Percentiles rank a stretch among this genome's conserved stretches.
Evolutionary conservation across 2,329 filamentous ascomycete genomes (phyloP).

Genomic region (Westerdykella aurantiaca): DNA sequence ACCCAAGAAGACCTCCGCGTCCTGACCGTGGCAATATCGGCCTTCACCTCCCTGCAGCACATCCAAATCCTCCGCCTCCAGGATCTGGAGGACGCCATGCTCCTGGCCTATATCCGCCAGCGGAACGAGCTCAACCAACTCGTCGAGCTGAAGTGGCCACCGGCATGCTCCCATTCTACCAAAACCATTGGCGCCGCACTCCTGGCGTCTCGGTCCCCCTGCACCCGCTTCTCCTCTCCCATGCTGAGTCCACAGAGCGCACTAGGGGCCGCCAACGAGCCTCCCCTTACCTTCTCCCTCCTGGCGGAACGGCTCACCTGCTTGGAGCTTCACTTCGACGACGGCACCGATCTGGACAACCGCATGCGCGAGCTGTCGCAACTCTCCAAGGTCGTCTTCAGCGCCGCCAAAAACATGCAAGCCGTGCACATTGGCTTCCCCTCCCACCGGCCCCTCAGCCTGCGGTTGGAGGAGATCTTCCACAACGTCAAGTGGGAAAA

Average conservation of each 20-base stretch:
- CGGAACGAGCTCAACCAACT: constrained; percentile 43
- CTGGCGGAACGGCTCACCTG: constrained; percentile 55
- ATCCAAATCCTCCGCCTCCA: constrained; percentile 59
- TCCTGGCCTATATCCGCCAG: constrained; percentile 49
- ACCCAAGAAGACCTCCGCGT: constrained; percentile 48
- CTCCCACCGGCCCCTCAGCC: constrained; percentile 49
- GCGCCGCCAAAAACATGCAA: constrained; percentile 54
- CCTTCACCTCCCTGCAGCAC: constrained; percentile 57
- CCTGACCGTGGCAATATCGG: constrained; percentile 50
- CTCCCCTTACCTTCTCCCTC: constrained; percentile 44
- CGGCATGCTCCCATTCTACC: constrained; percentile 57
- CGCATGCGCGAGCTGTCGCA: constrained; percentile 54
- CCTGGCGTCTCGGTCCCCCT: constrained; percentile 50
- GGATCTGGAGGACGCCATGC: constrained; percentile 52
- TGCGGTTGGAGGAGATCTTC: constrained; percentile 57
- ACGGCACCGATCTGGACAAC: constrained; percentile 51
- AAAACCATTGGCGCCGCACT: constrained; percentile 55
- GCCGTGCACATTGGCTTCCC: constrained; percentile 62
- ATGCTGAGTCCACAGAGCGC: constrained; percentile 58
- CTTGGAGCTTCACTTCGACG: constrained; percentile 59
- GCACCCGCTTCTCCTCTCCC: constrained; percentile 56
- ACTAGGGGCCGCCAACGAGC: constrained; percentile 45
- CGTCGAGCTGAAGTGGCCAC: constrained; percentile 54
- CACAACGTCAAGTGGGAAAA: constrained; percentile 57
- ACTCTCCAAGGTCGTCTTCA: constrained; percentile 55